These are phyloP conservation scores for Picochlorum sp. DNA, from an alignment of 139 green algal species.

Conservation along the genomic window DNA sequence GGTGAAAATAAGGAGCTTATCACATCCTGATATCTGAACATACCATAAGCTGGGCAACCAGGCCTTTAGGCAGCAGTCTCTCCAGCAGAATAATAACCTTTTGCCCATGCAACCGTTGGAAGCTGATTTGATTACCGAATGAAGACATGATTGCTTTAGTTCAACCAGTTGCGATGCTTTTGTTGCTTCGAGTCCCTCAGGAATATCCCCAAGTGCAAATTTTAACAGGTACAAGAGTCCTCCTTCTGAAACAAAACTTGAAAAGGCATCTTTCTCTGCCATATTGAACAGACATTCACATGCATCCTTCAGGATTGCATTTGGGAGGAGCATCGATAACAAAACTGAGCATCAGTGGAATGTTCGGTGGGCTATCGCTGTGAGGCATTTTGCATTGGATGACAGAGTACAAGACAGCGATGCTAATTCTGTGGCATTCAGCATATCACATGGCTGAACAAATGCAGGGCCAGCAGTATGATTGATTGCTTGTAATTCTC, in stretches of 20 bases:
- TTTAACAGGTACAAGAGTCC: constrained; percentile 67
- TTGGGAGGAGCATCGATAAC: too few species aligned
- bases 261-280: constrained; percentile 33
- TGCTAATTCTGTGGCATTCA: constrained; percentile 14
- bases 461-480: too few species aligned
- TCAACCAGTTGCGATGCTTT: too few species aligned
- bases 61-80: constrained; percentile 66
- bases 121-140: too few species aligned
- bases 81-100: constrained; percentile 45
- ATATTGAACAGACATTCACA: constrained; percentile 48
- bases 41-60: constrained; percentile 40
- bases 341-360: constrained; percentile 32
- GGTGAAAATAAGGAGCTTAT: too few species aligned
- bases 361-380: constrained; percentile 40
- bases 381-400: constrained; percentile 53
- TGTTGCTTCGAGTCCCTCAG: too few species aligned
- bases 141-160: too few species aligned
- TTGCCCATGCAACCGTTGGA: constrained; percentile 43
- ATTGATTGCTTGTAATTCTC: too few species aligned
- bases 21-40: too few species aligned
- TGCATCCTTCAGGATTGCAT: too few species aligned
- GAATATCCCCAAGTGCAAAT: constrained; percentile 41
- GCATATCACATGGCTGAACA: neutral
- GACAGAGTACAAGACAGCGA: constrained; percentile 52
- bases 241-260: constrained; percentile 44